These are phyloP conservation scores for Umbelopsis ramanniana DNA, from an alignment of 192 early-diverging fungal species.

Conservation along the genomic window DNA sequence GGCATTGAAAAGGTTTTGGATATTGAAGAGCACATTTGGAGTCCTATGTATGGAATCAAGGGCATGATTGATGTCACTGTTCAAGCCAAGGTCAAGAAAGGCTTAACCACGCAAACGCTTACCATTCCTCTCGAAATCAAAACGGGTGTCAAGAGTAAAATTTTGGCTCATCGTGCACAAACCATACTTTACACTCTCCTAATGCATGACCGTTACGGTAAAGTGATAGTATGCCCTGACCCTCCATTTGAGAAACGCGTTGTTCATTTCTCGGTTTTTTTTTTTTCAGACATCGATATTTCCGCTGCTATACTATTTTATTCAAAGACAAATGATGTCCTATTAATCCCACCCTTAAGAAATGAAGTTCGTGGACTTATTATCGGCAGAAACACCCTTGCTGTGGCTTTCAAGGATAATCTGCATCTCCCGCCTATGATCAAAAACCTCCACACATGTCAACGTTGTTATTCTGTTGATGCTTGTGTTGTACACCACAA, in stretches of 20 bases:
- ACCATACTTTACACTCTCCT: slow-evolving; percentile 84
- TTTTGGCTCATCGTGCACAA: slow-evolving; percentile 79
- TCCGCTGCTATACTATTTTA: slow-evolving; percentile 78
- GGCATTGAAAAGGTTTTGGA: slow-evolving; percentile 75
- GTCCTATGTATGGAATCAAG: slow-evolving; percentile 89
- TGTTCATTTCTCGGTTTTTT: too few relatives aligned
- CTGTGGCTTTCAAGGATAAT: slow-evolving; percentile 49
- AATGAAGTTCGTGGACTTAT: slow-evolving; percentile 78
- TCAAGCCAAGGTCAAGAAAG: slow-evolving; percentile 40
- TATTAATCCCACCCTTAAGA: slow-evolving; percentile 59
- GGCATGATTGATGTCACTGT: slow-evolving; percentile 89
- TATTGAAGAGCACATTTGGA: slow-evolving; percentile 93
- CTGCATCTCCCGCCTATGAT: slow-evolving; percentile 73
- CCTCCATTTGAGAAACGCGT: too few relatives aligned
- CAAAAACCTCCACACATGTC: slow-evolving; percentile 62
- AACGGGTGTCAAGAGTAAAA: slow-evolving; percentile 63
- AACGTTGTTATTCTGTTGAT: slow-evolving; percentile 64
- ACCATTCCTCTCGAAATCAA: slow-evolving; percentile 90
- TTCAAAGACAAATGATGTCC: slow-evolving; percentile 67
- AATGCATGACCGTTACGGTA: slow-evolving; percentile 83
- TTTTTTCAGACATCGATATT: slow-evolving; percentile 63
- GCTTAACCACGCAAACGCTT: slow-evolving; percentile 35
- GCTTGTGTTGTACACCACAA: slow-evolving; percentile 77
- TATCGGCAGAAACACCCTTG: slow-evolving; percentile 76
- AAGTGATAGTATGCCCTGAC: background rate